Evolutionary conservation across 2,329 filamentous ascomycete species (phyloP), one percentile per base, ranked within the genome.

Genomic region (Colletotrichum sp.): DNA sequence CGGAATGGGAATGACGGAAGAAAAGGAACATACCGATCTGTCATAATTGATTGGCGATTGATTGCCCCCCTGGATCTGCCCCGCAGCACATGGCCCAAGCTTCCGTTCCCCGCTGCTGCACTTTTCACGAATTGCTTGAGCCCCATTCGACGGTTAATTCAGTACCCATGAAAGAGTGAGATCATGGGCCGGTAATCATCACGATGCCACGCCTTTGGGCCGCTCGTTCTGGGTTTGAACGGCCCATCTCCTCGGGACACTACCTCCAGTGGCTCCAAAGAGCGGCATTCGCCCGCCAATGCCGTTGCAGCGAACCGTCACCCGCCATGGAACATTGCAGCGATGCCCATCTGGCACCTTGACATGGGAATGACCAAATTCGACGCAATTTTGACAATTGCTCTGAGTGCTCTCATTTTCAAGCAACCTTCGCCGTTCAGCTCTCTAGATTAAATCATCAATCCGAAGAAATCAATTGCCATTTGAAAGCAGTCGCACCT

Each of bases 111-210:
- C 29, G n/a, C n/a, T 25, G 59, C 59, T 16, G 19, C 29, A 15
- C 66, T 64, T 64, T 39, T 65, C 69, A 73, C 27, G 25, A 36
- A 34, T 61, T 49, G 59, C 70, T 61, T 11, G 44, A 64, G 44
- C 49, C 59, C 65, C 70, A 73, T 73, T 76, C 73, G 73, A 72
- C 63, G 25, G 4, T 49, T 16, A 16, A 15, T 72, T 12, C 39
- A 25, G 15, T 36, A 55, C 55, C 32, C 32, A 59, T 63, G 30
- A 32, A 62, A n/a, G 11, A n/a, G 65, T 76, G 74, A 76, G 70
- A 76, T 76, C 74, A 76, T 76, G 44, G n/a, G 44, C 15, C 22
- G 59, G 64, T 76, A 73, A 74, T 74, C 4, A 69, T 76, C 69
- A 34, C 49, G 44, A 69, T 65, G 59, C 62, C 19, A 30, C 34